These are phyloP conservation scores for Fusarium sp. DNA, from an alignment of 2,329 filamentous ascomycete species.

Conservation along the genomic window DNA sequence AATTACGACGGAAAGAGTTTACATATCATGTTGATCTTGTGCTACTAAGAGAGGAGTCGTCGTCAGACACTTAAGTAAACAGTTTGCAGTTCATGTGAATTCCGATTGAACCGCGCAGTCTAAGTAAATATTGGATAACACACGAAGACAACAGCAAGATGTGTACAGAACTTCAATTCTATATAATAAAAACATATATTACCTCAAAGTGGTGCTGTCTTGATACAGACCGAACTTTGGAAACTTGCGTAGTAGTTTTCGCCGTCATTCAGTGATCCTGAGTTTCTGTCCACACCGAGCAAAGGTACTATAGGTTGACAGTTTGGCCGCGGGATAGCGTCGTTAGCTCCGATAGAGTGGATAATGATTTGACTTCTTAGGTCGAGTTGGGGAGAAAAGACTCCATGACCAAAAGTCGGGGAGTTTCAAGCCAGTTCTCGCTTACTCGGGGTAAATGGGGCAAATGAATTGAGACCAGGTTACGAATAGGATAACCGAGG, in stretches of 20 bases:
- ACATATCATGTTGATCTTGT: conserved; percentile 5
- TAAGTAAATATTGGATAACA: not conserved
- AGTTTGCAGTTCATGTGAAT: not conserved
- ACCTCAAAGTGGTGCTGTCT: not conserved
- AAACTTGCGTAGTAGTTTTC: not conserved
- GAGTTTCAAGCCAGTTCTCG: conserved; percentile 25
- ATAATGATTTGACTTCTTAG: not conserved
- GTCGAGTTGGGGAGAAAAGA: not conserved
- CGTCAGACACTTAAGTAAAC: not conserved
- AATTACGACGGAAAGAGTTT: conserved; percentile 1
- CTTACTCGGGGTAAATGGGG: conserved; percentile 19
- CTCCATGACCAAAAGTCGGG: conserved; percentile 2
- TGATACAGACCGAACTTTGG: not conserved
- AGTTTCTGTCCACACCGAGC: not conserved
- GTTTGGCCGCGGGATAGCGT: not conserved
- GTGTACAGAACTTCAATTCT: not conserved
- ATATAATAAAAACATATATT: not conserved
- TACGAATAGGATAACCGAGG: conserved; percentile 21
- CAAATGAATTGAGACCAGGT: conserved; percentile 2
- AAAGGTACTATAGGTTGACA: too few species aligned
- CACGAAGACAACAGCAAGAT: not conserved
- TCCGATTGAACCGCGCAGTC: not conserved
- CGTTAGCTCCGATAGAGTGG: conserved; percentile 10
- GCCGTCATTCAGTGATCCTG: not conserved
- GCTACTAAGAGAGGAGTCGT: not conserved